These are phyloP conservation scores for Pseudopithomyces chartarum DNA, from an alignment of 2,329 filamentous ascomycete species.

Conservation along the genomic window DNA sequence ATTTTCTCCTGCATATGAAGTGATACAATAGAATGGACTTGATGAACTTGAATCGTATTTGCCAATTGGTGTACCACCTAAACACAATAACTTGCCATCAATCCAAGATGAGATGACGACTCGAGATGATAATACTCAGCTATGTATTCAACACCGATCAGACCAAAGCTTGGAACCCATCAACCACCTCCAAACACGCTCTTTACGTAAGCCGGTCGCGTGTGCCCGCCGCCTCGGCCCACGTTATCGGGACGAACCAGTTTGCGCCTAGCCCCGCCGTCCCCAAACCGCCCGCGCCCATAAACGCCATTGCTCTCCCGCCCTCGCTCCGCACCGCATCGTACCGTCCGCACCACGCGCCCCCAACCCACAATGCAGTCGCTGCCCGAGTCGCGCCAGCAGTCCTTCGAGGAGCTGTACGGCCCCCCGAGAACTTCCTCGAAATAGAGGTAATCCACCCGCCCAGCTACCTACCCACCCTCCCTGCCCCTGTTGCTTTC, in stretches of 20 bases:
- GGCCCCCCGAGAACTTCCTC: conserved; percentile 98
- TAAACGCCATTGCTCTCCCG: not conserved
- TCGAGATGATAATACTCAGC: too few species aligned
- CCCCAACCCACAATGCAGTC: conserved; percentile 58
- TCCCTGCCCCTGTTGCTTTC: conserved; percentile 9
- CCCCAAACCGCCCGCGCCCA: not conserved
- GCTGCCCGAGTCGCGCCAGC: conserved; percentile 73
- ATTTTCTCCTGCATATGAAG: too few species aligned
- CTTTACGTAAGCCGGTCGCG: not conserved
- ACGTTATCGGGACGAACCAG: not conserved
- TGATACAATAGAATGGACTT: too few species aligned
- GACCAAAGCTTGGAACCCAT: too few species aligned
- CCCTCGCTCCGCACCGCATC: not conserved
- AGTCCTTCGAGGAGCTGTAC: conserved; percentile 99
- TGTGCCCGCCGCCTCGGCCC: not conserved
- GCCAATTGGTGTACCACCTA: too few species aligned
- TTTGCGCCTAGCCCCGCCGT: not conserved
- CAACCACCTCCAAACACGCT: not conserved
- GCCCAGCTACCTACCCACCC: too few species aligned
- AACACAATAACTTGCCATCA: too few species aligned
- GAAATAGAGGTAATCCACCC: conserved; percentile 79
- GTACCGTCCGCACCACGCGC: not conserved
- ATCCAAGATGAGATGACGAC: too few species aligned
- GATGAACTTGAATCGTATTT: too few species aligned
- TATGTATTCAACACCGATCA: too few species aligned